Conservation (phyloP, 441 rosid species). For the Eruca vesicaria region DNA sequence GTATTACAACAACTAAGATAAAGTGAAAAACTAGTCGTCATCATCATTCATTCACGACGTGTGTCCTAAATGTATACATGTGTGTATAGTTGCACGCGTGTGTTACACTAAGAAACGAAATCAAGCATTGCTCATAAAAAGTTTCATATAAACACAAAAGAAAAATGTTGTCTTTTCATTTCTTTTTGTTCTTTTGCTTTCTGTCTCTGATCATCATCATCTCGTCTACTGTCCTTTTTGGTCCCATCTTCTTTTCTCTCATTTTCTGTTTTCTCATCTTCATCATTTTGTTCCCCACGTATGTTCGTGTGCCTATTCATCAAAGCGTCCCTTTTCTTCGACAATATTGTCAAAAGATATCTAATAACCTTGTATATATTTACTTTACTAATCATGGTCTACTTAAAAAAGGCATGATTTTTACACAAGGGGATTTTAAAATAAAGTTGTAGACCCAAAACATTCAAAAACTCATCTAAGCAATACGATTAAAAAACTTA, state of each 20-base stretch:
- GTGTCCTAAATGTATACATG: too few species aligned
- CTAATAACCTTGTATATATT: neutral
- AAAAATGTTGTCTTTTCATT: conserved; percentile 12
- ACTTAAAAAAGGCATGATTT: neutral
- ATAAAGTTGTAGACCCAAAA: conserved; percentile 2
- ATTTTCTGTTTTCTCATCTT: conserved; percentile 15
- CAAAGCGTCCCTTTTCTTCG: conserved; percentile 22
- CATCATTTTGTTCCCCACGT: conserved; percentile 39
- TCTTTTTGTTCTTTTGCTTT: conserved; percentile 16
- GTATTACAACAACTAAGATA: too few species aligned
- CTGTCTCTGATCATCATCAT: conserved; percentile 16
- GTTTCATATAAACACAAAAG: conserved; percentile 15
- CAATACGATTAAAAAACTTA: conserved; percentile 2
- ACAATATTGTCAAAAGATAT: conserved; percentile 4
- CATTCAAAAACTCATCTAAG: neutral
- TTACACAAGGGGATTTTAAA: neutral
- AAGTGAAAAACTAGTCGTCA: too few species aligned
- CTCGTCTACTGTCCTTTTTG: conserved; percentile 32
- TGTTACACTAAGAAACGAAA: conserved; percentile 18
- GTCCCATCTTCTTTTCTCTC: conserved; percentile 33
- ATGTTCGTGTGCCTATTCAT: conserved; percentile 26
- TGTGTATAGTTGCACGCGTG: conserved; percentile 28
- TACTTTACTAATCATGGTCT: conserved; percentile 1
- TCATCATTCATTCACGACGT: too few species aligned
- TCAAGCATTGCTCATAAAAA: conserved; percentile 12